Conservation (phyloP, 257 asterid species). For the Coffea eugenioides region DNA sequence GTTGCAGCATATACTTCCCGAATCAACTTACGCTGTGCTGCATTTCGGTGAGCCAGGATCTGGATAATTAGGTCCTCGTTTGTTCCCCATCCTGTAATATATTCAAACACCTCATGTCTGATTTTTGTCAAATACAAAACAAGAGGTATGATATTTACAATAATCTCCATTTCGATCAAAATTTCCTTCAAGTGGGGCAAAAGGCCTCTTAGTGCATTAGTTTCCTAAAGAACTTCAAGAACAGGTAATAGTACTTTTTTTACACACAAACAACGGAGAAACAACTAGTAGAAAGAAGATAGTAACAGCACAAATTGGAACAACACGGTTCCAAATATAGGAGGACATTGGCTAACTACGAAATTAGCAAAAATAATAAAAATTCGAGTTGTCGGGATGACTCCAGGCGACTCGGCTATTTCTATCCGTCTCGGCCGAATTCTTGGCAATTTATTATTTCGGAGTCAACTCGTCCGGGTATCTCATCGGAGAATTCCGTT, state of each 20-base stretch:
- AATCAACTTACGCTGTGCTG: conserved; percentile 64
- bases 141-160: not conserved
- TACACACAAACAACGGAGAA: not conserved
- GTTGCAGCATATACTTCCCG: conserved; percentile 70
- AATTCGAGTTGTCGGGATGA: too few relatives aligned
- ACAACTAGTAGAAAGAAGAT: too few relatives aligned
- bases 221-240: not conserved
- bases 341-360: not conserved
- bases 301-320: too few relatives aligned
- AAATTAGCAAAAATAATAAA: too few relatives aligned
- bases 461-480: too few relatives aligned
- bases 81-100: conserved; percentile 75
- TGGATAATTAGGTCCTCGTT: conserved; percentile 59
- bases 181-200: not conserved
- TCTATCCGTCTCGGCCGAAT: too few relatives aligned
- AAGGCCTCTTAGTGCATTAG: not conserved
- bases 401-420: too few relatives aligned
- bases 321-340: too few relatives aligned
- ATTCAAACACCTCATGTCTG: conserved; percentile 15
- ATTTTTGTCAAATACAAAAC: not conserved
- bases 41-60: conserved; percentile 86
- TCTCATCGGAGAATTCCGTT: too few relatives aligned
- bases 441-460: too few relatives aligned
- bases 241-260: not conserved
- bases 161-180: not conserved